Evolutionary conservation across 768 basidiomycete genomes (phyloP).

Genomic region (Clitopilus hobsonii): DNA sequence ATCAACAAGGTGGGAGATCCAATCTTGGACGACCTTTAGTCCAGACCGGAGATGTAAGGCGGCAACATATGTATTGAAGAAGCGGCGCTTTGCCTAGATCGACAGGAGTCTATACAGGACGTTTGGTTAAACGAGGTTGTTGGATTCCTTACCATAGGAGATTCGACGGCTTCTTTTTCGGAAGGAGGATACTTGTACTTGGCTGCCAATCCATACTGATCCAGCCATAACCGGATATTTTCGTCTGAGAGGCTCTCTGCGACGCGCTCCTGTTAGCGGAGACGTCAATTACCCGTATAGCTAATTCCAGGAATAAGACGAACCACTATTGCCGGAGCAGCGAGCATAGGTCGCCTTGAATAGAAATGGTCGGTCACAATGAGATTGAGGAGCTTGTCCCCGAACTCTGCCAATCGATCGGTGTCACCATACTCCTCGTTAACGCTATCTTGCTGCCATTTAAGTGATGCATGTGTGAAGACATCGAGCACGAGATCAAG

Average conservation of each 20-base stretch:
- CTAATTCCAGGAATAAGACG: constrained; percentile 9
- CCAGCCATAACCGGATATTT: constrained; percentile 45
- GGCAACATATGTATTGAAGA: constrained; percentile 62
- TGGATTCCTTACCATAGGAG: constrained; percentile 25
- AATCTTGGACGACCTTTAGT: constrained; percentile 39
- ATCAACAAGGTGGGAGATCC: constrained; percentile 56
- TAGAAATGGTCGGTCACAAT: constrained; percentile 49
- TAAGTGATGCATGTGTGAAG: constrained; percentile 44
- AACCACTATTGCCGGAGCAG: constrained; percentile 40
- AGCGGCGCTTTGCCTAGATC: constrained; percentile 49
- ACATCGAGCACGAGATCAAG: constrained; percentile 52
- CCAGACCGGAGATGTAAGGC: constrained; percentile 63
- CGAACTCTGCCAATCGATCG: constrained; percentile 57
- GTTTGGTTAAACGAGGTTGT: too few relatives aligned
- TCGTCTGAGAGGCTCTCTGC: constrained; percentile 27
- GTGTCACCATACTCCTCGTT: constrained; percentile 54
- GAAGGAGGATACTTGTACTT: constrained; percentile 47
- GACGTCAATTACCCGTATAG: constrained; percentile 3
- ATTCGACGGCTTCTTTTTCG: constrained; percentile 28
- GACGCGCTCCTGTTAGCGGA: constrained; percentile 17
- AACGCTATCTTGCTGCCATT: constrained; percentile 12
- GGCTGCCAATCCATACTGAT: constrained; percentile 43
- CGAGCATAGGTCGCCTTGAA: constrained; percentile 35
- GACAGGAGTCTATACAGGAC: background rate
- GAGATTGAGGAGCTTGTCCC: constrained; percentile 46